Percentiles rank a stretch among this genome's conserved stretches.
Conservation (phyloP, 169 alveolate genomes). For the Plasmodium gaboni region DNA sequence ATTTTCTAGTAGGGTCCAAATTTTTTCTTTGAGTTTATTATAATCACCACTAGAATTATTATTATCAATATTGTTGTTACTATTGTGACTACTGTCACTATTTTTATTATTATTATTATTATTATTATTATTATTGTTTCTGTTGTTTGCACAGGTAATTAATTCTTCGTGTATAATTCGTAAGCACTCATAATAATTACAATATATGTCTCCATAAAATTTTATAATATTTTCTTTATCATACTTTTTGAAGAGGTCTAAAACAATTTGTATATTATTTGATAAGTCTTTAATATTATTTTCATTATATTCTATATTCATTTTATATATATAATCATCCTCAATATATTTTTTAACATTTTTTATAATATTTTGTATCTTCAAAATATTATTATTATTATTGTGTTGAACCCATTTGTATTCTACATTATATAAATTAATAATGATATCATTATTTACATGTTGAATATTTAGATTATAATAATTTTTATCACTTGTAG, state of each 20-base stretch:
- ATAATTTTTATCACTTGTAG: not conserved
- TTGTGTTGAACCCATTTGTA: conserved; percentile 3
- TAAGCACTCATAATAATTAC: conserved; percentile 47
- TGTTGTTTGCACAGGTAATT: conserved; percentile 24
- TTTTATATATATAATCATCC: conserved; percentile 8
- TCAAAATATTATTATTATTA: conserved; percentile 19
- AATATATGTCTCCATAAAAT: conserved; percentile 26
- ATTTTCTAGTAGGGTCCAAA: conserved; percentile 54
- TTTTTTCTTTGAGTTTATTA: conserved; percentile 30
- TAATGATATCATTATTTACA: conserved; percentile 6
- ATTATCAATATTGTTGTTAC: not conserved
- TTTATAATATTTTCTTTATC: conserved; percentile 12
- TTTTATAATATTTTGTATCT: conserved; percentile 30
- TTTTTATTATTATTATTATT: too few species aligned
- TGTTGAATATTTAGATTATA: not conserved
- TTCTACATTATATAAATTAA: conserved; percentile 7
- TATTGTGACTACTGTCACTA: too few species aligned
- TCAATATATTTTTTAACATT: conserved; percentile 17
- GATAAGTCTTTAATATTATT: conserved; percentile 18
- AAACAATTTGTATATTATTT: conserved; percentile 10
- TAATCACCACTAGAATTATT: not conserved
- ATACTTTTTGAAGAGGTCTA: conserved; percentile 19
- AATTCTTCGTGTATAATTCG: conserved; percentile 48
- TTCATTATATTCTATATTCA: conserved; percentile 2
- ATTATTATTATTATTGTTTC: too few species aligned